Base-by-base conservation (phyloP, 2,329 filamentous ascomycete species). In the Colletotrichum camelliae region DNA sequence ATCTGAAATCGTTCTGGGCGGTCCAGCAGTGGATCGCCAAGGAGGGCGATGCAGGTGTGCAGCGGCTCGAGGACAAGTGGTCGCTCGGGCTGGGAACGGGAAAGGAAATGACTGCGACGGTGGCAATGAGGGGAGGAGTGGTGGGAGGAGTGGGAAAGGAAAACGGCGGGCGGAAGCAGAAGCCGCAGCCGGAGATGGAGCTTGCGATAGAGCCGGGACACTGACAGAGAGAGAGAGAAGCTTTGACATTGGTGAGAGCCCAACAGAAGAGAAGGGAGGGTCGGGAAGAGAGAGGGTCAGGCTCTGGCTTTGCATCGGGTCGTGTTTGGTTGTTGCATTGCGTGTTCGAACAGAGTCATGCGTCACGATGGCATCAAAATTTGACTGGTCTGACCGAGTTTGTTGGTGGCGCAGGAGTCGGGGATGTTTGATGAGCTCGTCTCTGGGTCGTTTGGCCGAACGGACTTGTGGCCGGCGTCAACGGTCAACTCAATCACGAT, bases 21-120 rank as follows among this genome's bases (percentile, higher is more conserved):
- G 78, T 84, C 15, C 81, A 82, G 76, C 78, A 72, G 70, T 83
- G 81, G 81, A 78, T 83, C 67, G 71, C 67, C 68, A 71, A 66
- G 64, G 68, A 72, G 24, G 67, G 77, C 48, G 62, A 65, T 66
- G 52, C 35, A 24, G 70, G 74, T 24, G 58, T 69, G 31, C 64
- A 68, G 65, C 67, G 58, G 58, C 43, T 76, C 27, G 74, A 76
- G 18, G 70, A 76, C 55, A 76, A 68, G 58, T 75, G 52, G 76
- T 37, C 61, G 79, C 43, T 52, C 43, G 43, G 43, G 64, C 43
- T n/a, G 35, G 70, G 43, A 29, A 57, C 65, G 31, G 39, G 39
- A 48, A 48, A 48, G 39, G 43, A 52, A 52, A 52, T 24, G 43
- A 52, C 43, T 52, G 43, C 43, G 43, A 52, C 43, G n/a, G 43